A percentile compares a stretch with the other conserved stretches of the same genome.
phyloP scores from a whole-genome alignment of 108 stramenopile genomes.

The Cyclotella kingstonii region DNA sequence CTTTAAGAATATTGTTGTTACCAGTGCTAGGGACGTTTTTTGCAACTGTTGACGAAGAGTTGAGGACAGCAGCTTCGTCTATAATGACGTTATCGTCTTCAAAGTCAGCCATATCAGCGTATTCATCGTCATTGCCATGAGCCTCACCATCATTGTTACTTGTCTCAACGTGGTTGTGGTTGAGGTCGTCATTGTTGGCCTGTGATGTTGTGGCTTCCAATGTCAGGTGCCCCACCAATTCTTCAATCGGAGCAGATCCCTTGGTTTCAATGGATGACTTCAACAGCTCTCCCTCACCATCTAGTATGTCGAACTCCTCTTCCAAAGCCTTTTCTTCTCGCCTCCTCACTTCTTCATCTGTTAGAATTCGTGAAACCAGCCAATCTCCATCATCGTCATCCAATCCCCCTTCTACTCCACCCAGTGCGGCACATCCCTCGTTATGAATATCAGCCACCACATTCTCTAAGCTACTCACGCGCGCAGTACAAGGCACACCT shows the following conservation, averaged over 20 bases:
- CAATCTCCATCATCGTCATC: slow-evolving; percentile 71
- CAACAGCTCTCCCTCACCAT: slow-evolving; percentile 78
- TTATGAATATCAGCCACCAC: slow-evolving; percentile 35
- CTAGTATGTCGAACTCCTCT: slow-evolving; percentile 88
- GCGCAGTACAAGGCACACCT: slow-evolving; percentile 82
- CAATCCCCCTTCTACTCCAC: background rate
- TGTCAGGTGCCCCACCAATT: no score
- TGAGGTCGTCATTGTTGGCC: background rate
- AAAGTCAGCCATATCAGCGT: slow-evolving; percentile 89
- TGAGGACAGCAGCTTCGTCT: slow-evolving; percentile 68
- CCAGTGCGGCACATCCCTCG: slow-evolving; percentile 10
- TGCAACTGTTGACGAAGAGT: slow-evolving; percentile 10
- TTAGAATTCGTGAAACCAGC: slow-evolving; percentile 60
- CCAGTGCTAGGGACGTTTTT: slow-evolving; percentile 8
- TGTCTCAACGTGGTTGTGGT: background rate
- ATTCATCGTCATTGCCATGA: slow-evolving; percentile 90
- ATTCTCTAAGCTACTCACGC: slow-evolving; percentile 77
- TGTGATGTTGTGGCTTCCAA: background rate
- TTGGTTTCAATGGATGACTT: no score
- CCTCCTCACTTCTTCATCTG: slow-evolving; percentile 29
- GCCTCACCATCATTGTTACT: slow-evolving; percentile 26
- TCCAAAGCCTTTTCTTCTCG: slow-evolving; percentile 48
- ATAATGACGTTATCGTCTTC: slow-evolving; percentile 78
- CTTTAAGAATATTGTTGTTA: slow-evolving; percentile 65
- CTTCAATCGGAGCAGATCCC: no score